phyloP scores from a whole-genome alignment of 2,329 filamentous ascomycete species.

The Venturiaceae sp. region DNA sequence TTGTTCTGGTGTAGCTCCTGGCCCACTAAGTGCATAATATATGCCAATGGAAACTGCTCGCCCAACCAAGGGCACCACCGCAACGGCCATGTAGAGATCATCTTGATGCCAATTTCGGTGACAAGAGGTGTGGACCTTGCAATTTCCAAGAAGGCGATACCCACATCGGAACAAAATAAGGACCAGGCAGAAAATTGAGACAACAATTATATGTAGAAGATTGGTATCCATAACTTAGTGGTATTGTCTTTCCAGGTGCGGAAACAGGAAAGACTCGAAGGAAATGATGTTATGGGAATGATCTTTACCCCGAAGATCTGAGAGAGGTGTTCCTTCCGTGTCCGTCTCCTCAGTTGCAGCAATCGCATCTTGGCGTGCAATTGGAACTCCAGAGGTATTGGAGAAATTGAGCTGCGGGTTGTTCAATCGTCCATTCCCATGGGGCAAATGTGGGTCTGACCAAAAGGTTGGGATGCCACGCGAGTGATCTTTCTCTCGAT shows the following conservation, averaged over 20 bases:
- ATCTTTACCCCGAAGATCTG: no score
- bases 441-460: neutral
- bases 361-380: neutral
- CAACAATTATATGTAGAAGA: neutral
- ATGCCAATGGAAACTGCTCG: neutral
- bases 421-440: neutral
- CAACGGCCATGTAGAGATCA: neutral
- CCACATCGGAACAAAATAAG: neutral
- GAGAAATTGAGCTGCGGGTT: neutral
- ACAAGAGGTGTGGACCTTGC: neutral
- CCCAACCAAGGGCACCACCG: neutral
- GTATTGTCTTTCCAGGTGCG: no score
- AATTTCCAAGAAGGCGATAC: neutral
- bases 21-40: neutral
- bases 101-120: constrained; percentile 1
- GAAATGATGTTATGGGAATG: no score
- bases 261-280: no score
- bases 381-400: neutral
- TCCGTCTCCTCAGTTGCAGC: neutral
- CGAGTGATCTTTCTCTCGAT: no score
- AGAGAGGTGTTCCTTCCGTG: no score
- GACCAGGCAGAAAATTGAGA: neutral
- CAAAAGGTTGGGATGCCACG: neutral
- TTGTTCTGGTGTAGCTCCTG: neutral
- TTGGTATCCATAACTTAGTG: neutral